Base-by-base conservation (phyloP, 345 rosid species). In the Bretschneidera sinensis region DNA sequence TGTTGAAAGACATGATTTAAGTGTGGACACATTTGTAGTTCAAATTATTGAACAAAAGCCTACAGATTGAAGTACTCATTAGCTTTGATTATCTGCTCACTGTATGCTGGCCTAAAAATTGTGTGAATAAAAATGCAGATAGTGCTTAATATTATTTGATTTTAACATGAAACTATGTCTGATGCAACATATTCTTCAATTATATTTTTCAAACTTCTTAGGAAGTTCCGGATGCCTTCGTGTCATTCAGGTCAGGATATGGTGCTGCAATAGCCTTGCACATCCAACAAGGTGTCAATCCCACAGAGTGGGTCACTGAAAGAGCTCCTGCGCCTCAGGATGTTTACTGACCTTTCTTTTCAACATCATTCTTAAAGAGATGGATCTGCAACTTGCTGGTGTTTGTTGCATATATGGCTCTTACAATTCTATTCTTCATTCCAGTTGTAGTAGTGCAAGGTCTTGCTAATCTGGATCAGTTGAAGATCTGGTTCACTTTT, bases 171-270 rank as follows among this genome's bases (percentile, higher is more conserved):
- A 49, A 28, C 59, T 22, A 48, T 45, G 48, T 18, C 55, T 70
- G 51, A 64, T 63, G 48, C n/a, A 48, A 57, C 16, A 61, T 43
- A 54, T 54, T 59, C 35, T 55, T 59, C 51, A n/a, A n/a, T n/a
- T n/a, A n/a, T 51, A 59, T 21, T 18, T 78, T 52, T 25, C 48
- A 68, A 61, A 65, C 28, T 45, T 61, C 61, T 59, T 80, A 92
- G 98, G 91, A 85, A 78, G 83, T 87, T 54, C 91, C 91, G 54
- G 91, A 91, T 14, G 96, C 98, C 66, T 89, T 92, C 47, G 98
- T 92, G 33, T 87, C 98, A 47, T 92, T 92, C 72, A 92, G 73
- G 69, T 79, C 96, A 21, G 85, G 86, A 51, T 74, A 78, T 31
- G 92, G 91, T 68, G 89, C 92, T 68, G 96, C 96, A 57, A 71